Evolutionary conservation across 345 rosid genomes (phyloP).

Genomic region (Adansonia digitata): DNA sequence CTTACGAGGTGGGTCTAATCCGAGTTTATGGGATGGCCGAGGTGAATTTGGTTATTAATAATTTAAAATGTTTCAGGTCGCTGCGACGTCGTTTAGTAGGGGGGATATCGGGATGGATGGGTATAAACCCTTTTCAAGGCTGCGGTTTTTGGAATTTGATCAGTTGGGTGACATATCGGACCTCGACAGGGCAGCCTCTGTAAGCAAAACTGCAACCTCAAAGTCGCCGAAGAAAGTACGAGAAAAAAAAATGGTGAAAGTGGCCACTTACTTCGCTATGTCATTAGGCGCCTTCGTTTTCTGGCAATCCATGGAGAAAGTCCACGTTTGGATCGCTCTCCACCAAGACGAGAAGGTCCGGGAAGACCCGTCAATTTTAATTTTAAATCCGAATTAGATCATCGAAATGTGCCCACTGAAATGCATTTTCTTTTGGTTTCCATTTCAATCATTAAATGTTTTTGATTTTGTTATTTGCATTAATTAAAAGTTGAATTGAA

Average conservation of each 20-base stretch:
- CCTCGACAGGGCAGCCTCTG: not conserved
- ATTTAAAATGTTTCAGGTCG: too few relatives aligned
- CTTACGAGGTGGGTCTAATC: too few relatives aligned
- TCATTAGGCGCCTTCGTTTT: slow-evolving; percentile 72
- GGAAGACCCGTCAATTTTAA: not conserved
- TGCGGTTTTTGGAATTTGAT: too few relatives aligned
- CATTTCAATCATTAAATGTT: not conserved
- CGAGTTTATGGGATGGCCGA: too few relatives aligned
- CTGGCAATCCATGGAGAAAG: slow-evolving; percentile 84
- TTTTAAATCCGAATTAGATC: not conserved
- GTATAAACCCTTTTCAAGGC: too few relatives aligned
- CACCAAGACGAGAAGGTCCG: slow-evolving; percentile 57
- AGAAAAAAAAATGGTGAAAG: slow-evolving; percentile 61
- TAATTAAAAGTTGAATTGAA: not conserved
- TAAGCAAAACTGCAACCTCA: not conserved
- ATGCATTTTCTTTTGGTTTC: not conserved
- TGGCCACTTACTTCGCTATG: slow-evolving; percentile 64
- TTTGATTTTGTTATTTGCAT: not conserved
- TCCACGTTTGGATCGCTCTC: slow-evolving; percentile 92
- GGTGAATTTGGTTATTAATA: too few relatives aligned
- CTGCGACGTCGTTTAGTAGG: too few relatives aligned
- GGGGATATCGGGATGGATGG: too few relatives aligned
- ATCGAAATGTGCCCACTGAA: not conserved
- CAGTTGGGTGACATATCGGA: not conserved
- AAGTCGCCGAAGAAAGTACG: not conserved